Percentiles rank a stretch among this genome's conserved stretches.
These are phyloP conservation scores for Adiantum capillusveneris DNA, from an alignment of 75 land plant genomes.

Conservation along the genomic window DNA sequence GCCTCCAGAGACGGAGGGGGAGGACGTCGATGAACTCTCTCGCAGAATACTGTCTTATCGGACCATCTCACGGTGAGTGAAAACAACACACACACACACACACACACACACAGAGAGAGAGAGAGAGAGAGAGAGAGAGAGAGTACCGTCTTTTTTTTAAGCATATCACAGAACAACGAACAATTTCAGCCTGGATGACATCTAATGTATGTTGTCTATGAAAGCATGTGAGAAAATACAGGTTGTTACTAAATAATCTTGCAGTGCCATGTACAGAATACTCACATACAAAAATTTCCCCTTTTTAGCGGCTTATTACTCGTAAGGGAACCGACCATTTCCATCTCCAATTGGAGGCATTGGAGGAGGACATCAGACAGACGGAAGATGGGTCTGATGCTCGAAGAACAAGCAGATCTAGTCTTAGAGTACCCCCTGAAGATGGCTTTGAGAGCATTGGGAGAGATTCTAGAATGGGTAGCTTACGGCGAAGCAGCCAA, in stretches of 20 bases:
- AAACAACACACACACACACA: no score
- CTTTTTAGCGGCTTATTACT: slow-evolving; percentile 19
- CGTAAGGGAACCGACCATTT: slow-evolving; percentile 13
- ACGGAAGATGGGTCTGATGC: slow-evolving; percentile 8
- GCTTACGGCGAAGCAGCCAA: slow-evolving; percentile 1
- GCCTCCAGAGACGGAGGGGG: neutral
- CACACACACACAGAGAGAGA: no score
- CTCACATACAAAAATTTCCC: no score
- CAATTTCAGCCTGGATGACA: no score
- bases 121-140: no score
- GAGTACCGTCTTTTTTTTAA: no score
- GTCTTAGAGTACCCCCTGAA: slow-evolving; percentile 10
- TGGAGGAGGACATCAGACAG: slow-evolving; percentile 19
- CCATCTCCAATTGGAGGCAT: slow-evolving; percentile 18
- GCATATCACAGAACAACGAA: no score
- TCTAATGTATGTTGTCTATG: no score
- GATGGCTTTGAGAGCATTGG: slow-evolving; percentile 15
- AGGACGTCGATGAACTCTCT: slow-evolving; percentile 1
- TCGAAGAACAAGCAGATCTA: slow-evolving; percentile 7
- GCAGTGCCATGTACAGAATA: no score
- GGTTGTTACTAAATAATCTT: no score
- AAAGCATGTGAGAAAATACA: no score
- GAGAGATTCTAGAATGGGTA: slow-evolving; percentile 6
- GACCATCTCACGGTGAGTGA: slow-evolving; percentile 2
- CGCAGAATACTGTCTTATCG: neutral